Base-by-base conservation (phyloP, 345 rosid species). In the Rhodamnia argentea region DNA sequence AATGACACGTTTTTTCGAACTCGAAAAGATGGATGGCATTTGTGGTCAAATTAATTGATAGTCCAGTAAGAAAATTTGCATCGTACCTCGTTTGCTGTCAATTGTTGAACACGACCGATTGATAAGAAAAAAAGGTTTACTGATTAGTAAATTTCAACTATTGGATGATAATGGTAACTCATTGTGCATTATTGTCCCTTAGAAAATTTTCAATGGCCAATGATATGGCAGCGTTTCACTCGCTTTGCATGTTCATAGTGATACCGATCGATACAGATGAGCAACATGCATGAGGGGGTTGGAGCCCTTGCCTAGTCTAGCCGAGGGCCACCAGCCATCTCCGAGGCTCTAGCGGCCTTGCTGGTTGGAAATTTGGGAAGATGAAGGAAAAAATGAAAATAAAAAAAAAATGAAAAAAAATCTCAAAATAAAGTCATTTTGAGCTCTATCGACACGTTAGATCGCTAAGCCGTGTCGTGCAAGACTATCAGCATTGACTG, bases 401-500 rank as follows among this genome's bases (percentile, higher is more conserved):
- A 60, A 60, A 12, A 52, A 51, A 11, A 27, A 14, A 0, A 7
- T 14, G 13, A 13, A 0, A 14, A 60, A 14, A 29, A 64, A 7
- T 64, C 23, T 64, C 76, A 29, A 64, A 37, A 15, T 1, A 0
- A 64, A 1, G 7, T 29, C 1, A 2, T 32, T 64, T 32, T 64
- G 44, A 29, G 44, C 12, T 64, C 1, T 10, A 2, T 32, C 8
- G 10, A 5, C 76, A 64, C 6, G 10, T 32, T 0, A 16, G 3
- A 16, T 16, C 13, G 12, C 2, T 14, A 12, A 58, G 2, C 14
- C 0, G 4, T 12, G 3, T 27, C 29, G 26, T 0, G 6, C 32
- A 32, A 2, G 42, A 64, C 4, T 1, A 1, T 4, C 6, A 5
- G 15, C 3, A 2, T 11, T 15, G 0, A 62, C 5, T 29, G 1